A percentile compares a stretch with the other conserved stretches of the same genome.
phyloP scores from a whole-genome alignment of 768 basidiomycete genomes.

The Agaricus bisporus region DNA sequence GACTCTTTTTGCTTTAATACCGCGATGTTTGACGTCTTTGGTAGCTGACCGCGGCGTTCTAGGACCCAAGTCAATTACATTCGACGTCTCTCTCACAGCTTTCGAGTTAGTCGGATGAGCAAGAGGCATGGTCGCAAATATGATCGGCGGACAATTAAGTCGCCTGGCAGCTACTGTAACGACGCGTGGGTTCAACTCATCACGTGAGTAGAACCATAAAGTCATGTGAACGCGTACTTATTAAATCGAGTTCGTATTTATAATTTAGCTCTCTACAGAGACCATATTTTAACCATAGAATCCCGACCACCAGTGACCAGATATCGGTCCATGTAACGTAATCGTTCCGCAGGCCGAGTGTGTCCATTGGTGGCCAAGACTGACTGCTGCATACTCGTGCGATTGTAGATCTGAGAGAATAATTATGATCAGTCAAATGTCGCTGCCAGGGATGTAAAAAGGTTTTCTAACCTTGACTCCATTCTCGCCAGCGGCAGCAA shows the following conservation, averaged over 20 bases:
- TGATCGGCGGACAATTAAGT: too few species aligned
- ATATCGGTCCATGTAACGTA: slow-evolving; percentile 96
- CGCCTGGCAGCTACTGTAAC: too few species aligned
- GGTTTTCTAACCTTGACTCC: slow-evolving; percentile 69
- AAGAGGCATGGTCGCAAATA: neutral
- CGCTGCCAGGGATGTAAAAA: slow-evolving; percentile 8
- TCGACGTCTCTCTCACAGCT: neutral
- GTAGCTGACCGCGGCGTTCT: neutral
- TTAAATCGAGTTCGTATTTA: neutral
- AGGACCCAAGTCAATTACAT: neutral
- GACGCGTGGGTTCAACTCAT: slow-evolving; percentile 9
- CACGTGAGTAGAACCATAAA: neutral
- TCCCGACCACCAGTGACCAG: slow-evolving; percentile 88
- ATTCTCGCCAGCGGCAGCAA: slow-evolving; percentile 91
- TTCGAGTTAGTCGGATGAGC: neutral
- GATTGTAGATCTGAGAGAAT: slow-evolving; percentile 75
- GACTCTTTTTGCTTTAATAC: slow-evolving; percentile 22
- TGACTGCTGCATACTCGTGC: slow-evolving; percentile 86
- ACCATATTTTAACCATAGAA: slow-evolving; percentile 87
- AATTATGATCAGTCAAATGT: neutral
- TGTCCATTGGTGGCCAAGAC: slow-evolving; percentile 90
- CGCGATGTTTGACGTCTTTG: neutral
- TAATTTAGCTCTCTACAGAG: slow-evolving; percentile 44
- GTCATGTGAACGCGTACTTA: neutral
- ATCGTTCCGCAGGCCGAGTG: slow-evolving; percentile 75